Evolutionary conservation across 2,329 filamentous ascomycete species (phyloP), one percentile per base, ranked within the genome.

Genomic region (Clonostachys rosea): DNA sequence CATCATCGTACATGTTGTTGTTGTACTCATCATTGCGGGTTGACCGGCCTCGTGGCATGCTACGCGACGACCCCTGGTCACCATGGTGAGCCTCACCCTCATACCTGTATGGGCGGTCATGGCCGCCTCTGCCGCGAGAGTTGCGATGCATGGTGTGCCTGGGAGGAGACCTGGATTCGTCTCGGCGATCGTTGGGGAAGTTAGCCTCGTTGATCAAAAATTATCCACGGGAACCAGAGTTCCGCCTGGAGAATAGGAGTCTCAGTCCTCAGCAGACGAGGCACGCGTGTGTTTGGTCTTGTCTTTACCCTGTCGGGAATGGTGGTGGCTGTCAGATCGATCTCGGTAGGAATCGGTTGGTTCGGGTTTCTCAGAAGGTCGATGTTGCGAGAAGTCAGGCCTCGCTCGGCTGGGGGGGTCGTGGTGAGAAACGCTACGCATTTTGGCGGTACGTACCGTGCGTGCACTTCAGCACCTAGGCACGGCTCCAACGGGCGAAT

Each of bases 301-400:
- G 24, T 30, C 24, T 30, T 73, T 73, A 73, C 70, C 74, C 70
- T 76, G 73, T 69, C 71, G 68, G 67, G 69, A 66, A 65, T 65
- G 71, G 59, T 58, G 66, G 35, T 20, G 8, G 34, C 14, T 36
- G 43, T 45, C 61, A 59, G 52, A 54, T 52, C 56, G 53, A 50
- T 59, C 53, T 47, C 62, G 57, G 9, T 30, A 10, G 24, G 24
- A 30, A 30, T 30, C 24, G 3, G 24, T 30, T 30, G 24, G 3
- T 30, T 30, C 24, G 24, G 24, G 24, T 9, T 30, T 30, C 24
- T 30, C 8, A 30, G 24, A 30, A 30, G 24, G 24, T 30, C 24
- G 24, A 30, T 30, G 24, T 30, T 30, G 24, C 24, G 24, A 30
- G 24, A 30, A 30, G 24, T 30, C 24, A 10, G 24, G 24, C 24